Evolutionary conservation across 805 yeast genomes (phyloP).

Genomic region (Suhomyces pyralidae): DNA sequence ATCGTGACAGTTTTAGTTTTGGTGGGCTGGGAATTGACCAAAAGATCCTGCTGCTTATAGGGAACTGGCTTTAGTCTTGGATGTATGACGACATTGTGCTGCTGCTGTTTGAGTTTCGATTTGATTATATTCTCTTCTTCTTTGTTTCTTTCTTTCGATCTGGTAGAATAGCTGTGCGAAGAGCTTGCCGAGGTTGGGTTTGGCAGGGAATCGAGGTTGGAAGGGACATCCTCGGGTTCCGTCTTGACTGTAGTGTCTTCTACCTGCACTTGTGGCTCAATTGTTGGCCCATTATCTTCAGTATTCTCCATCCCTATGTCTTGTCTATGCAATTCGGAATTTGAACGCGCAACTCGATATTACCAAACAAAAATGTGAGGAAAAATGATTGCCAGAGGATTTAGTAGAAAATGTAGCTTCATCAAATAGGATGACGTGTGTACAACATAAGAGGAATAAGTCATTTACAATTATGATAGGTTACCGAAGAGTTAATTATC

Average conservation of each 20-base stretch:
- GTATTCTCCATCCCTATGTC: neutral
- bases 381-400: neutral
- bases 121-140: conserved; percentile 15
- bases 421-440: neutral
- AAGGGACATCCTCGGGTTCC: neutral
- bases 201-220: neutral
- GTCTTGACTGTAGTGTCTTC: neutral
- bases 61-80: conserved; percentile 37
- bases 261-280: conserved; percentile 18
- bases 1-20: conserved; percentile 12
- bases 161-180: conserved; percentile 21
- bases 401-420: no score
- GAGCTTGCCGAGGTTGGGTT: conserved; percentile 1
- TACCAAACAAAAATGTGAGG: no score
- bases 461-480: no score
- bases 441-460: no score
- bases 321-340: no score
- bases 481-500: neutral
- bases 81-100: conserved; percentile 30
- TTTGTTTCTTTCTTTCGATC: conserved; percentile 22
- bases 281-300: conserved; percentile 7
- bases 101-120: conserved; percentile 23
- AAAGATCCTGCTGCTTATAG: conserved; percentile 17
- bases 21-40: conserved; percentile 9
- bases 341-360: no score